Base-by-base conservation (phyloP, 768 basidiomycete genomes). In the Hygrophoropsis aurantiaca region DNA sequence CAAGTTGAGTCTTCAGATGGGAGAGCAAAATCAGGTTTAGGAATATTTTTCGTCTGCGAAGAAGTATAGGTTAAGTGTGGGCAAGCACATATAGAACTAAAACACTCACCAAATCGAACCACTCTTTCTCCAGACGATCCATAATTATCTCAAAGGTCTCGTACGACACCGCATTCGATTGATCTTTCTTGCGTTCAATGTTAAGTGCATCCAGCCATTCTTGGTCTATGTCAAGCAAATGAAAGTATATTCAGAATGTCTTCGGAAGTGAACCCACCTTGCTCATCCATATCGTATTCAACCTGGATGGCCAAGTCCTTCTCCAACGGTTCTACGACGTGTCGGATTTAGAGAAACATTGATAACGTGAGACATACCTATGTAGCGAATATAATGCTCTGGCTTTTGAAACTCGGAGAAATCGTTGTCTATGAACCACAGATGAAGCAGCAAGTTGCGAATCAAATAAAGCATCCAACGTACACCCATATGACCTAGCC, bases 261-360 rank as follows among this genome's bases (percentile, higher is more conserved):
- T 19, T 30, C 15, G 35, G 43, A 16, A 10, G 26, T 15, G 10
- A 16, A 57, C 73, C 16, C 30, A 87, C 93, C 94, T 81, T 97
- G 94, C 62, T 97, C 97, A 61, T 98, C 97, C 94, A 99, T 98
- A 62, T 98, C 97, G 73, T 99, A 99, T 66, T 98, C 97, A 19
- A 99, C 95, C 56, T 95, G 93, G 32, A 82, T 80, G 6, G 87
- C 87, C 15, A 98, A 80, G 54, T 99, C 97, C 39, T 81, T 83
- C 62, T 99, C 95, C 54, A 97, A 73, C 0, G 95, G 95, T 58
- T 97, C 94, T 91, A 59, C 19, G 21, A 39, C 39, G 26, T 35
- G 21, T 54, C 49, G 59, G 42, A 45, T 35, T 24, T 24, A n/a
- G 26, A 44, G 20, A 24, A 30, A 21, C 40, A 30, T 23, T 15